Evolutionary conservation across 306 rosid genomes (phyloP), one percentile per base, ranked within the genome.

Genomic region (Fagus sylvatica): DNA sequence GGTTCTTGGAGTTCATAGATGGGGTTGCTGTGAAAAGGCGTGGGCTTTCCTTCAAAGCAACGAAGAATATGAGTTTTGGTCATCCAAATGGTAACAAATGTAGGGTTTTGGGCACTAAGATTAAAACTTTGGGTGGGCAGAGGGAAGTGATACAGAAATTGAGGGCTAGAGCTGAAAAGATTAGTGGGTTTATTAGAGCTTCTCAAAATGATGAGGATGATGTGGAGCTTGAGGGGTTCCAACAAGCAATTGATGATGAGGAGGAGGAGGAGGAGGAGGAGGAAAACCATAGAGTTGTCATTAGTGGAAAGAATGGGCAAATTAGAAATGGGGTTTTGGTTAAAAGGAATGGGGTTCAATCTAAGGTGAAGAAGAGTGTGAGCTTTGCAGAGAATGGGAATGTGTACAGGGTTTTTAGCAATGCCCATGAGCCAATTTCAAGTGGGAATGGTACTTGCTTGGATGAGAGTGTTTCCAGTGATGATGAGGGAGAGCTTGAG

Each of bases 111-210:
- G 75, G 74, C 43, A 8, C 80, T 11, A 82, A 57, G 43, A 33
- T 8, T 53, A 74, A 74, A 55, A 74, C 56, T 56, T 72, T 33
- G 72, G 84, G 69, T 67, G 81, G 84, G 76, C 91, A 84, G 77
- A 84, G 76, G 69, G 84, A 88, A 75, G 57, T 74, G 73, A 73
- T 93, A 74, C 89, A 89, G 80, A 89, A 89, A 68, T 83, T 96
- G 85, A 86, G 83, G 89, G 87, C 83, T 2, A 93, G 97, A 80
- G 91, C 91, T 64, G 96, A 96, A 81, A 93, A 74, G 79, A 91
- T 91, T 71, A 82, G 88, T 32, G 85, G 73, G 74, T 79, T 89
- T 79, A 83, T 89, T 41, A 82, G 82, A 76, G 61, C 77, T 84
- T 81, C 80, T 60, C 88, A 77, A 22, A 83, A 84, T 78, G 85